Base-by-base conservation (phyloP, 75 land plant species). In the Cupressus sempervirens region DNA sequence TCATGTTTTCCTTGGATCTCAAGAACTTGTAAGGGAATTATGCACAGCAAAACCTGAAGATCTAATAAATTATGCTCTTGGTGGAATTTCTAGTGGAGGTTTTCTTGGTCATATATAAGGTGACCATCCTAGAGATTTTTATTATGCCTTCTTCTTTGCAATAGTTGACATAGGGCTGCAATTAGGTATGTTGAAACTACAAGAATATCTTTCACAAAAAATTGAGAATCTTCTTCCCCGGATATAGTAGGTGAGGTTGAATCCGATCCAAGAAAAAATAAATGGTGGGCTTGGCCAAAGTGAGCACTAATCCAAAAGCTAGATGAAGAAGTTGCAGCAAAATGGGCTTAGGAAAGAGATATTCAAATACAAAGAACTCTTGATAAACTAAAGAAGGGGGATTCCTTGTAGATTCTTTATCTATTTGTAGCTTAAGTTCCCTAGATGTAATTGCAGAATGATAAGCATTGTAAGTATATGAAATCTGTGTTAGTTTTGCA, bases 301-400 rank as follows among this genome's bases (percentile, higher is more conserved):
- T 95, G 97, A 96, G 91, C 93, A 41, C 97, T 96, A 23, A 95
- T 95, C 54, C 91, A 93, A 87, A 84, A 92, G 40, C 85, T 92
- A 12, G 96, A 93, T 41, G 93, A 94, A 30, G 97, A 95, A 91
- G 94, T 90, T 62, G 94, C 97, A 75, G 91, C 88, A 35, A 94
- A 92, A 84, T 80, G 88, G 13, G 94, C 92, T 46, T 89, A 86
- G 40, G 95, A 95, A 84, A 72, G 93, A 62, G 83, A 91, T 82
- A 48, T 88, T 14, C 88, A 85, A 85, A 87, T 86, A 26, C 87
- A 88, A 83, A 84, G 90, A 50, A 68, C 56, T 10, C 36, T 91
- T 15, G 89, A 88, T 62, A 89, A 88, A 72, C 46, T 92, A 58
- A 87, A 81, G 65, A 90, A 88, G 62, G 91, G 91, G 83, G 91